Conservation (phyloP, 108 stramenopile genomes). For the Cyclotella atomus region DNA sequence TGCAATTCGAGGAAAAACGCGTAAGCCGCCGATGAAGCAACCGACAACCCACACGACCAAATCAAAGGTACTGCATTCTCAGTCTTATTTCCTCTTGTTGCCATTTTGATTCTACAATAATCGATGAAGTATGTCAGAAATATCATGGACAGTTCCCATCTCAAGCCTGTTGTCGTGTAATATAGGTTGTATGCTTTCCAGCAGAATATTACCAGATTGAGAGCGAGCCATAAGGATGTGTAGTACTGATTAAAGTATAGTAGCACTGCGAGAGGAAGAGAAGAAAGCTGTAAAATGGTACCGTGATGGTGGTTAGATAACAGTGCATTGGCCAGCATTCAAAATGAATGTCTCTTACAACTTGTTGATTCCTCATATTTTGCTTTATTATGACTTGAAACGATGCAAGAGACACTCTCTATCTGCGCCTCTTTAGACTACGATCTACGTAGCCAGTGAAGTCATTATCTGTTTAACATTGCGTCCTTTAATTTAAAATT, state of each 20-base stretch:
- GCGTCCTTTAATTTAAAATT: too few species aligned
- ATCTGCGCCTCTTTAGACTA: too few species aligned
- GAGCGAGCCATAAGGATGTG: slow-evolving; percentile 50
- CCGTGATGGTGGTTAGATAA: too few species aligned
- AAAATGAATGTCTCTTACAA: too few species aligned
- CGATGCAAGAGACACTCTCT: too few species aligned
- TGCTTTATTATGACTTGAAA: too few species aligned
- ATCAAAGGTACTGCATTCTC: slow-evolving; percentile 60
- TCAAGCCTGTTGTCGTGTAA: slow-evolving; percentile 35
- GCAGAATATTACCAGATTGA: slow-evolving; percentile 54
- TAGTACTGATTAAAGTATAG: slow-evolving; percentile 67
- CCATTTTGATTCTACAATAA: slow-evolving; percentile 50
- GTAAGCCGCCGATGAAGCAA: slow-evolving; percentile 56
- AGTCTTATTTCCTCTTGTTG: slow-evolving; percentile 72
- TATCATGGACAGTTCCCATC: slow-evolving; percentile 55
- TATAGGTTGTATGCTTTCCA: slow-evolving; percentile 56
- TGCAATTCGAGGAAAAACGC: slow-evolving; percentile 62
- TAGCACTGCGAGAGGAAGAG: slow-evolving; percentile 61
- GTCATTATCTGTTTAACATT: too few species aligned
- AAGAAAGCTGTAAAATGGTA: slow-evolving; percentile 53
- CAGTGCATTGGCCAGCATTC: too few species aligned
- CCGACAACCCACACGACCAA: slow-evolving; percentile 57
- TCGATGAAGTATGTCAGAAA: slow-evolving; percentile 58
- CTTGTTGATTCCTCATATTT: too few species aligned
- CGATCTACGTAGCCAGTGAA: too few species aligned